These are phyloP conservation scores for Micractinium conductrix DNA, from an alignment of 139 green algal species.

Conservation along the genomic window DNA sequence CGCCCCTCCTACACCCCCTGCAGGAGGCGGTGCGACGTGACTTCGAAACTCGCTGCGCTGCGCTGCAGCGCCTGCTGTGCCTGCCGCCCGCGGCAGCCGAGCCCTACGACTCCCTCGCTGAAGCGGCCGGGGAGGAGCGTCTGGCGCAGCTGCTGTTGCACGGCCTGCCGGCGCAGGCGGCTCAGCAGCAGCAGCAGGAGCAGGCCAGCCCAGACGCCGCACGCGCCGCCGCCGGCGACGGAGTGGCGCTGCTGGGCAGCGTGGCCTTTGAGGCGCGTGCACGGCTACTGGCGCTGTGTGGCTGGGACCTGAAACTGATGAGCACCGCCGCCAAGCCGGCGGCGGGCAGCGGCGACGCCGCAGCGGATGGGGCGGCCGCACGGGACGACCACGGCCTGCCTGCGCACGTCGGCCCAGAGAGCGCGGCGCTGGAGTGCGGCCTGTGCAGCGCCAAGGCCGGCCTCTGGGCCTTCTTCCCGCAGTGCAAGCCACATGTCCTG, in stretches of 20 bases:
- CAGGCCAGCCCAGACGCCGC: neutral
- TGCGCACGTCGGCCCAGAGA: slow-evolving; percentile 15
- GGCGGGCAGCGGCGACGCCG: neutral
- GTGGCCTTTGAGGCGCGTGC: slow-evolving; percentile 23
- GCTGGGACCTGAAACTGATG: slow-evolving; percentile 51
- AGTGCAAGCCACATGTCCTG: slow-evolving; percentile 24
- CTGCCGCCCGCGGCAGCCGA: slow-evolving; percentile 36
- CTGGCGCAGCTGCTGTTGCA: slow-evolving; percentile 31
- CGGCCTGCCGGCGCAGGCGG: neutral
- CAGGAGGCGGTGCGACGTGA: slow-evolving; percentile 23
- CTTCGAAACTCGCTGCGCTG: slow-evolving; percentile 27
- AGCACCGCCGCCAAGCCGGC: neutral
- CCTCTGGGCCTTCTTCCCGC: slow-evolving; percentile 55
- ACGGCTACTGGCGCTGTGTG: slow-evolving; percentile 49
- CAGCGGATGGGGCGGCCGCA: slow-evolving; percentile 3
- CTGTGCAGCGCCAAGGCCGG: slow-evolving; percentile 55
- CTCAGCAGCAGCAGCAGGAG: neutral
- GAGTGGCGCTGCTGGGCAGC: neutral
- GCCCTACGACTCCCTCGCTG: neutral
- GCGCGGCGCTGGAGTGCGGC: slow-evolving; percentile 49
- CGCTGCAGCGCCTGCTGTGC: slow-evolving; percentile 39
- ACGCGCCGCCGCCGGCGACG: neutral
- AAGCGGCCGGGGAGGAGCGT: neutral
- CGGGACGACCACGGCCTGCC: neutral
- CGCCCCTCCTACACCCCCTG: neutral